Evolutionary conservation across 2,329 filamentous ascomycete genomes (phyloP), one percentile per base, ranked within the genome.

Genomic region (Amauroascus verrucosus): DNA sequence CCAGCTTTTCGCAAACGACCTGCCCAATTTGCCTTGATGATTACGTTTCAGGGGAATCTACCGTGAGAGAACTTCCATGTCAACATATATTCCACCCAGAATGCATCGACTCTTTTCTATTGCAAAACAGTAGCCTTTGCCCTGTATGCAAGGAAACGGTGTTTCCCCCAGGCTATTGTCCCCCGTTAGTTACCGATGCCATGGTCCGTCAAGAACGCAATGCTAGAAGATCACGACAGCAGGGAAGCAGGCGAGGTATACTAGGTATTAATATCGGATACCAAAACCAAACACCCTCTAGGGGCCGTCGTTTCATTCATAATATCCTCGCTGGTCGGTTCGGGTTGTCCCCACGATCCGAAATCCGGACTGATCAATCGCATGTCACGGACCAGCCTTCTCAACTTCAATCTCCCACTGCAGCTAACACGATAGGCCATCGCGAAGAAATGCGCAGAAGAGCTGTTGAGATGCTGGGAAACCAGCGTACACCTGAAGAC

Each of bases 11-110:
- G 18, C 93, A 97, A 65, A 83, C 87, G 0, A 83, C 79, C 1
- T 97, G 93, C 65, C 82, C 87, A n/a, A 95, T 97, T 51, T 98
- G 93, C 64, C 77, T 95, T 0, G 86, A 88, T 52, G 81, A 87
- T 55, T 97, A 88, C 63, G 77, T 85, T 26, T 78, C 82, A 14
- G 78, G 80, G 35, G 71, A 76, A 16, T 85, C 86, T 0, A 79
- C 82, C 18, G 89, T 97, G 53, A 85, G 89, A 53, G 86, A 96
- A 68, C 75, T 97, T 2, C 82, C 88, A 0, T 98, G 93, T 62
- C 83, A 85, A 0, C 93, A 98, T 66, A 91, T 97, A 54, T 98
- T 90, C 68, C 91, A 98, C 60, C 85, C 87, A 0, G 84, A 86
- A 59, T 98, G 93, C 64, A 90, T 97, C 58, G 90, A 97, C 64